Conservation (phyloP, 2,329 filamentous ascomycete species). For the Alternaria consortialis region DNA sequence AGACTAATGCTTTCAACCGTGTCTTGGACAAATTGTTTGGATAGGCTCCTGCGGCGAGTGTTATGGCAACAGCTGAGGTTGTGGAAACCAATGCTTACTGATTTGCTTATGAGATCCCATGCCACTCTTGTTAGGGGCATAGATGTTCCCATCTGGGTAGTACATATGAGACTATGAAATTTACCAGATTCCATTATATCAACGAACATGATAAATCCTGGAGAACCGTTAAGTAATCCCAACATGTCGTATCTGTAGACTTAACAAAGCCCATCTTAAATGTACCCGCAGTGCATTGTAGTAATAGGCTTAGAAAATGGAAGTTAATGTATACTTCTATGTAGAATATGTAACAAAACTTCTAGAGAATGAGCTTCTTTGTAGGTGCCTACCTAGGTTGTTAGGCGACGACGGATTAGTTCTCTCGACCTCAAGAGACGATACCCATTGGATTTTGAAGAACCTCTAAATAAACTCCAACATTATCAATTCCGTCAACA, state of each 20-base stretch:
- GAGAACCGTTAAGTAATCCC: background rate
- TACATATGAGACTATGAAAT: background rate
- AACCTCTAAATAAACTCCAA: too few relatives aligned
- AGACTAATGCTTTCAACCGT: constrained; percentile 57
- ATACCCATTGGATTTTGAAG: too few relatives aligned
- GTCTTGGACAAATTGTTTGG: constrained; percentile 58
- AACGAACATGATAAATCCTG: background rate
- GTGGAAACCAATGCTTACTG: background rate
- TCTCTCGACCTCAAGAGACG: too few relatives aligned
- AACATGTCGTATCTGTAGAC: background rate
- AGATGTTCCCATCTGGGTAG: too few relatives aligned
- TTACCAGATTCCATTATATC: background rate
- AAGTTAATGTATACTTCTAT: background rate
- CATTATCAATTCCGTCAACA: background rate
- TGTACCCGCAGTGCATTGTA: too few relatives aligned
- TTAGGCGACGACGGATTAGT: too few relatives aligned
- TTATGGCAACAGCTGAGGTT: constrained; percentile 14
- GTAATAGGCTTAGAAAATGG: background rate
- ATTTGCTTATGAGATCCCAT: background rate
- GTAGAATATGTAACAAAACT: too few relatives aligned
- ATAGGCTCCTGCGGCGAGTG: background rate
- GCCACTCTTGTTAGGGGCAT: background rate
- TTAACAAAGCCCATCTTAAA: too few relatives aligned
- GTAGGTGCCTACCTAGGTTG: too few relatives aligned
- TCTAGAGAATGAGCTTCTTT: too few relatives aligned